Evolutionary conservation across 2,329 filamentous ascomycete species (phyloP).

Genomic region (Scytalidium sp.): DNA sequence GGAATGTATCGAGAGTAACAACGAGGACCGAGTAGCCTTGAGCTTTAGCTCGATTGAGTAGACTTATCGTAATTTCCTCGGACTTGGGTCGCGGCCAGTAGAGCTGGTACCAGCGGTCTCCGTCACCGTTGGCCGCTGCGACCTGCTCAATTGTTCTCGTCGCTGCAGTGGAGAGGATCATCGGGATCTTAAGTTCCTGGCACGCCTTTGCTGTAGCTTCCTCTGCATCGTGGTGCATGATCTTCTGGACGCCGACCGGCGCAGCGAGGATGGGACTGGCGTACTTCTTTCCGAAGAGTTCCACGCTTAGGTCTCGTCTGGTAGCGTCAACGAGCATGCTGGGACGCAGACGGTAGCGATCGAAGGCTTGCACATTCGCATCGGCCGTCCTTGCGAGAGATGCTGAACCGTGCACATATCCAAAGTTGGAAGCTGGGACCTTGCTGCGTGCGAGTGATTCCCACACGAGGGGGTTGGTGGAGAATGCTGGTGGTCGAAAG

Average conservation of each 20-base stretch:
- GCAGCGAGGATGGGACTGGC: constrained; percentile 53
- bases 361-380: too few relatives aligned
- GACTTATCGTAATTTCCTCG: constrained; percentile 59
- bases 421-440: too few relatives aligned
- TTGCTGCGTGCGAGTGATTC: too few relatives aligned
- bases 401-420: too few relatives aligned
- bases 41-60: constrained; percentile 57
- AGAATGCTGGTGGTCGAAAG: too few relatives aligned
- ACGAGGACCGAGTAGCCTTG: constrained; percentile 62
- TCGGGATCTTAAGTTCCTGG: constrained; percentile 56
- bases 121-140: constrained; percentile 51
- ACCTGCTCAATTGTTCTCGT: constrained; percentile 62
- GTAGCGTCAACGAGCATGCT: neutral
- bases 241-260: constrained; percentile 64
- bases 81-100: constrained; percentile 60
- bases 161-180: constrained; percentile 62
- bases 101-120: constrained; percentile 66
- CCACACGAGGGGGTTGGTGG: too few relatives aligned
- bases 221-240: constrained; percentile 63
- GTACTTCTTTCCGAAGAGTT: neutral
- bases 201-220: constrained; percentile 59
- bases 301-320: neutral
- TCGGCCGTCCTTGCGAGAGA: too few relatives aligned
- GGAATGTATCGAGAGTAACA: constrained; percentile 68
- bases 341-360: too few relatives aligned